Evolutionary conservation across 441 rosid genomes (phyloP).

Genomic region (Viola pubescens): DNA sequence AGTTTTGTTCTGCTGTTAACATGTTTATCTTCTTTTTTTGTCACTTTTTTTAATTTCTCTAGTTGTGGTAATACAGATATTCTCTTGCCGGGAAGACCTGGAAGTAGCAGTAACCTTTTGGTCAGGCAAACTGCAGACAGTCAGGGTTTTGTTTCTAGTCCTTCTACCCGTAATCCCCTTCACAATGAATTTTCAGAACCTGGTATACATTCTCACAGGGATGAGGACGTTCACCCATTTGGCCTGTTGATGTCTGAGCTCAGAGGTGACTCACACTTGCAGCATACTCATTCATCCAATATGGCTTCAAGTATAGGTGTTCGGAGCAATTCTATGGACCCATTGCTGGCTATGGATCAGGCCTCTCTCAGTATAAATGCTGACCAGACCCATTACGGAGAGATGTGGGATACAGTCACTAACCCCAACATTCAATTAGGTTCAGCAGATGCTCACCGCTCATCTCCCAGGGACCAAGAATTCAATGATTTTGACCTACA

Average conservation of each 20-base stretch:
- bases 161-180: neutral
- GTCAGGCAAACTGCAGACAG: neutral
- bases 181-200: constrained; percentile 40
- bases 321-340: constrained; percentile 6
- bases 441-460: neutral
- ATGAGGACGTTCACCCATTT: constrained; percentile 3
- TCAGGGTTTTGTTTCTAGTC: neutral
- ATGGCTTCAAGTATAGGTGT: constrained; percentile 10
- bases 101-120: neutral
- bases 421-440: neutral
- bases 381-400: constrained; percentile 2
- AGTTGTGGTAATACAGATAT: neutral
- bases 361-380: neutral
- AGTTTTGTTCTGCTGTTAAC: constrained; percentile 5
- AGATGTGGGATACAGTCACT: constrained; percentile 1
- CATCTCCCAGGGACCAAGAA: constrained; percentile 1
- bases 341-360: constrained; percentile 8
- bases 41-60: neutral
- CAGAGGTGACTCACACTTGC: constrained; percentile 18
- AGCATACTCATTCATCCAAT: constrained; percentile 9
- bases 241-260: constrained; percentile 9
- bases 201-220: constrained; percentile 13
- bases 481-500: constrained; percentile 12
- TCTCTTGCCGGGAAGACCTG: neutral
- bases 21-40: neutral